phyloP scores from a whole-genome alignment of 176 grass and related monocot species.

The Triticum dicoccoides region DNA sequence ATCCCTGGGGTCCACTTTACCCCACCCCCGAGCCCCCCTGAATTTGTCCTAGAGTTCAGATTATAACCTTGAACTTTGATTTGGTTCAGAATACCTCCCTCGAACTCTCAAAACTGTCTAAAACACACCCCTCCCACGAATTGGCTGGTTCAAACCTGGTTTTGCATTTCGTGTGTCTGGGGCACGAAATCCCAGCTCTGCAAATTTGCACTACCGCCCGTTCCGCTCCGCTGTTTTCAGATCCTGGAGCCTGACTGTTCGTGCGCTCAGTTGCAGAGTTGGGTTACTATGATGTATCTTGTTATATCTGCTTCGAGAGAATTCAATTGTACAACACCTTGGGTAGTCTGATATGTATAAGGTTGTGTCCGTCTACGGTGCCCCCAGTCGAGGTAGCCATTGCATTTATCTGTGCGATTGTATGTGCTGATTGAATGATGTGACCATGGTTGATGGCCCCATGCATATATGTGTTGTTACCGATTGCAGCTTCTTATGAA shows the following conservation, averaged over 20 bases:
- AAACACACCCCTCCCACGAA: background rate
- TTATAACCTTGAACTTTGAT: background rate
- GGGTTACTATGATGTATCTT: background rate
- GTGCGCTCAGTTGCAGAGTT: background rate
- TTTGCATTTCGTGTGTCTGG: background rate
- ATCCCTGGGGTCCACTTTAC: background rate
- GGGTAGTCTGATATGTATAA: background rate
- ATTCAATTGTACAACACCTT: background rate
- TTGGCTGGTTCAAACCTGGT: background rate
- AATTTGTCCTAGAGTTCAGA: background rate
- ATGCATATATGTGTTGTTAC: background rate
- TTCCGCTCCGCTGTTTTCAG: background rate
- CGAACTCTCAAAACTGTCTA: too few relatives aligned
- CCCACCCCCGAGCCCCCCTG: too few relatives aligned
- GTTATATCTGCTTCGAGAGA: background rate
- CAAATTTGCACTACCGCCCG: background rate
- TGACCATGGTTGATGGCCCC: background rate
- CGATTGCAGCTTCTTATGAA: background rate
- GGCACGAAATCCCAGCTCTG: background rate
- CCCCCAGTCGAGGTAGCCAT: background rate
- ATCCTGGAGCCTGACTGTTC: background rate
- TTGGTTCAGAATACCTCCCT: too few relatives aligned
- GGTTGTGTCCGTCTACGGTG: background rate
- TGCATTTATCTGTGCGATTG: background rate
- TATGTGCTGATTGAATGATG: background rate